Percentiles rank a stretch among this genome's conserved stretches.
Conservation (phyloP, 352 stramenopile species). For the Phytophthora megakarya region DNA sequence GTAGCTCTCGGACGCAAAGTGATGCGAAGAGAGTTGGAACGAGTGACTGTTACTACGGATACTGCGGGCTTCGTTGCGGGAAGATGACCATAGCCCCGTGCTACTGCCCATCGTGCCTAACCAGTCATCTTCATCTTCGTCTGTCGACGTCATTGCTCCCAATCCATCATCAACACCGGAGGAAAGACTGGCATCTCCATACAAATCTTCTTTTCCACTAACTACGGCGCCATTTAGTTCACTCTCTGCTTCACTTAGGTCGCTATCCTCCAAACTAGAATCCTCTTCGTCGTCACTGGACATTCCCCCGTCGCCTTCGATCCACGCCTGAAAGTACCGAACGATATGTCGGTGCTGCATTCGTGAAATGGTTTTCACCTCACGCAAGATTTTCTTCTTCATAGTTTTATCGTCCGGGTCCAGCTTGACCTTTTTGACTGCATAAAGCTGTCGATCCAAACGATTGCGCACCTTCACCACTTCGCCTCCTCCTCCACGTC, state of each 20-base stretch:
- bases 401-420: slow-evolving; percentile 87
- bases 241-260: slow-evolving; percentile 34
- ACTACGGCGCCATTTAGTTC: not conserved
- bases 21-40: slow-evolving; percentile 40
- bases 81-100: slow-evolving; percentile 67
- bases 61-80: slow-evolving; percentile 60
- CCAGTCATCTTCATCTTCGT: slow-evolving; percentile 84
- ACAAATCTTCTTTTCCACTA: slow-evolving; percentile 36
- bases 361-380: slow-evolving; percentile 96
- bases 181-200: slow-evolving; percentile 46
- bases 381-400: slow-evolving; percentile 95
- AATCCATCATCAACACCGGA: slow-evolving; percentile 42
- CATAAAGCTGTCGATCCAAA: slow-evolving; percentile 83
- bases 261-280: slow-evolving; percentile 44
- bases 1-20: slow-evolving; percentile 41
- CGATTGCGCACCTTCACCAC: slow-evolving; percentile 87
- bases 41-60: slow-evolving; percentile 50
- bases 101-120: slow-evolving; percentile 71
- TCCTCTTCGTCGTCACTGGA: slow-evolving; percentile 55
- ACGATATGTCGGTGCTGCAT: slow-evolving; percentile 98
- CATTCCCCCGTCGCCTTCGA: slow-evolving; percentile 72
- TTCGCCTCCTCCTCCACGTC: slow-evolving; percentile 80
- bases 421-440: slow-evolving; percentile 88
- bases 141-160: slow-evolving; percentile 43
- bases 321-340: slow-evolving; percentile 92